Base-by-base conservation (phyloP, 1,284 basidiomycete genomes). In the Moniliophthora roreri region DNA sequence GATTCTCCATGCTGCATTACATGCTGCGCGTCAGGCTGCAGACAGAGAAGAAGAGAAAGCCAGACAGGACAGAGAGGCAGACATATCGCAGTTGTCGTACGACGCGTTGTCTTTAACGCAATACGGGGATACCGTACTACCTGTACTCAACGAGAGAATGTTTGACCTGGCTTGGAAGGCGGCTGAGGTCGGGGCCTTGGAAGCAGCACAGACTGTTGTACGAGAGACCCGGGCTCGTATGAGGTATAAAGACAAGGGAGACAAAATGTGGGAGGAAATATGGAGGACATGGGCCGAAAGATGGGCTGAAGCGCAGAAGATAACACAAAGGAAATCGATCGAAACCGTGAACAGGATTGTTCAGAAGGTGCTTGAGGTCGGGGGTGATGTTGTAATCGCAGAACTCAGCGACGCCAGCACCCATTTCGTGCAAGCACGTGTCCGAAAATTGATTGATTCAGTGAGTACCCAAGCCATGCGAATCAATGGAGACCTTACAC, bases 121-220 rank as follows among this genome's bases (percentile, higher is more conserved):
- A 18, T 11, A 8, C 13, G 20, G 8, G 10, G 38, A 40, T n/a
- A 9, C 28, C 23, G 23, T n/a, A n/a, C 18, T 36, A 5, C 16
- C 21, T 9, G 16, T 20, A 16, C n/a, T 41, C 13, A 50, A 50
- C 24, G 24, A 40, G 16, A 23, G 24, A n/a, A 50, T 50, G 39
- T 50, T 50, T 32, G 24, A 50, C 6, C 40, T 50, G 49, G 39
- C 49, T 40, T 50, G 49, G 49, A 20, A 41, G 18, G 37, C 16
- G 2, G 49, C 49, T 10, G 36, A 16, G 16, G 13, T n/a, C n/a
- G 49, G 49, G 11, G 49, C 49, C n/a, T 26, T 40, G 23, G 15
- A 16, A 7, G 39, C 28, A 24, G 49, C 49, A 3, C 9, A 50
- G 26, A 2, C 3, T 2, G 15, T 26, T 13, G 38, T 39, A 2